Base-by-base conservation (phyloP, 2,329 filamentous ascomycete species). In the Xylariaceae sp. region DNA sequence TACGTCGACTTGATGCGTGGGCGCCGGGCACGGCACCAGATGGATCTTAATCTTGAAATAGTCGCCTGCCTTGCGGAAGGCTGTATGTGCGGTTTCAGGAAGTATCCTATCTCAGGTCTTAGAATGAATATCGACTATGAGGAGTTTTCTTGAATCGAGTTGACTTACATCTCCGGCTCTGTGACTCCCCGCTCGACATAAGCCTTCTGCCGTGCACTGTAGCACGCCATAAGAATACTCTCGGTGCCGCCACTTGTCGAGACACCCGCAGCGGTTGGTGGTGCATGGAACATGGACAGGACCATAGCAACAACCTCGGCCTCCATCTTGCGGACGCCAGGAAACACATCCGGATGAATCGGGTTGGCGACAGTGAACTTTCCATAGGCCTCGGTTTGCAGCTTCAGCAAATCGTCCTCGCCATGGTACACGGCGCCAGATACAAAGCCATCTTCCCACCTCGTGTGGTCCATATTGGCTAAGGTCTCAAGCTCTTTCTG, bases 31-130 rank as follows among this genome's bases (percentile, higher is more conserved):
- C 32, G 87, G 78, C 2, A 97, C 93, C 21, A 92, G 81, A 73
- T 97, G 92, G 41, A 96, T 73, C 73, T 95, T 96, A 81, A 99
- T 97, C 67, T 92, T 91, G 79, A 97, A 99, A 79, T 99, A 99
- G 60, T 91, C 83, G 64, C 87, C 88, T 15, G 94, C 94, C 76
- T 99, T 99, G 74, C 88, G 89, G 81, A 99, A 99, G 15, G 94
- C 94, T 3, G 94, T 94, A 73, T 99, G 94, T 8, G 88, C 94
- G 0, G 94, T 99, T 58, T 93, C 88, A 11, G 94, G 94, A 30
- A 99, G 82, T 67, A 99, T 96, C 85, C 89, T 92, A 64, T 16
- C 6, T 20, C 16, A n/a, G 10, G 10, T 32, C 58, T 67, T 32
- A 66, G 55, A 45, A 24, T n/a, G 21, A 39, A 13, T 18, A 37